These are phyloP conservation scores for Triticum turgidum DNA, from an alignment of 176 grass and related monocot species.

Conservation along the genomic window DNA sequence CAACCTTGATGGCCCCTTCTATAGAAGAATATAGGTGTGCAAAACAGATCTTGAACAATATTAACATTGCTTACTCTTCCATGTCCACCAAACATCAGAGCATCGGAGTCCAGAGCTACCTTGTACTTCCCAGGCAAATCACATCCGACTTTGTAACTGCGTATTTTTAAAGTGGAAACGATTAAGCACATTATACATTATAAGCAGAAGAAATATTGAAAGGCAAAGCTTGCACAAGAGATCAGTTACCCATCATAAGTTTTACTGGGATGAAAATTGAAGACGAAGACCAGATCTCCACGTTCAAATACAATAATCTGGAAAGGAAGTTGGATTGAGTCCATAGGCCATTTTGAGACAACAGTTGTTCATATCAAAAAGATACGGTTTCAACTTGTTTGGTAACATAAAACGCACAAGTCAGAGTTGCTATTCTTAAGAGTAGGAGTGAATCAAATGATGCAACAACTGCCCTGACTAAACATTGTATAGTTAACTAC, in stretches of 20 bases:
- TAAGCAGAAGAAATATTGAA: neutral
- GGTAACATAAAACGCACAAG: constrained; percentile 1
- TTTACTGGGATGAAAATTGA: constrained; percentile 93
- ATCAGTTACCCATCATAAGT: constrained; percentile 75
- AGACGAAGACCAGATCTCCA: constrained; percentile 90
- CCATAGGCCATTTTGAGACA: constrained; percentile 22
- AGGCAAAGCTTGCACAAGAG: neutral
- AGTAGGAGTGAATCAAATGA: constrained; percentile 20
- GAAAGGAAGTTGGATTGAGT: constrained; percentile 13
- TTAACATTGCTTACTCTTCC: constrained; percentile 70
- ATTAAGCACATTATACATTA: constrained; percentile 8
- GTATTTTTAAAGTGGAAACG: constrained; percentile 21
- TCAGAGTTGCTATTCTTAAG: neutral
- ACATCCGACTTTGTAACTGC: constrained; percentile 89
- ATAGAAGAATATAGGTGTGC: neutral
- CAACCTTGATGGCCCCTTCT: neutral
- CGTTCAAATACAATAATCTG: constrained; percentile 97
- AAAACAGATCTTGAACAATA: neutral
- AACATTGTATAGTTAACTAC: constrained; percentile 43
- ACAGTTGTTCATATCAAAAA: neutral
- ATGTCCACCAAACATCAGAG: constrained; percentile 80
- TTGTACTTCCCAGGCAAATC: constrained; percentile 90
- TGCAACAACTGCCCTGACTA: neutral
- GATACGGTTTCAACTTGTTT: neutral
- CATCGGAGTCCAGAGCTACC: constrained; percentile 77